A percentile compares a stretch with the other conserved stretches of the same genome.
Conservation (phyloP, 2,329 filamentous ascomycete genomes). For the Trichoderma harzianum region DNA sequence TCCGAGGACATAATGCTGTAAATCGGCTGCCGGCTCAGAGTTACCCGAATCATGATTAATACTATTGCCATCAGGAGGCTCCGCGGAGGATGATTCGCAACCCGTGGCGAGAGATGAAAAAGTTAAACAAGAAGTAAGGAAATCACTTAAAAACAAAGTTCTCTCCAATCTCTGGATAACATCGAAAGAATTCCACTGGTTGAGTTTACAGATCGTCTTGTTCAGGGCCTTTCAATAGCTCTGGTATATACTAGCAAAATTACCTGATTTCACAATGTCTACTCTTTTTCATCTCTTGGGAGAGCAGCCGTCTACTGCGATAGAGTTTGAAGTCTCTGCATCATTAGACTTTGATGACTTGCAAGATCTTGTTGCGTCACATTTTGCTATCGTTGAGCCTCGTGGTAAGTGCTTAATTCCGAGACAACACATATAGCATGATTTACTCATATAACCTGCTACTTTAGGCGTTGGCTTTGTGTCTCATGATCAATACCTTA, state of each 20-base stretch:
- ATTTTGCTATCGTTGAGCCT: constrained; percentile 43
- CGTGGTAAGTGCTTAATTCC: constrained; percentile 28
- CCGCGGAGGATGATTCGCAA: neutral
- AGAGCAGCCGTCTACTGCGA: constrained; percentile 35
- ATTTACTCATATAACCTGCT: rapidly evolving
- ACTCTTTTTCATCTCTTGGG: constrained; percentile 40
- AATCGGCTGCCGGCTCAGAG: neutral
- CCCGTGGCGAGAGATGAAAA: neutral
- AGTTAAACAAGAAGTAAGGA: neutral
- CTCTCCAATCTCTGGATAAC: too few relatives aligned
- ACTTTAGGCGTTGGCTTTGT: neutral
- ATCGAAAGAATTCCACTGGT: neutral
- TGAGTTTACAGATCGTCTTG: neutral
- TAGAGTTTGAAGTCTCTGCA: constrained; percentile 35
- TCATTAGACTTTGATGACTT: constrained; percentile 36
- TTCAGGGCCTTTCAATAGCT: neutral
- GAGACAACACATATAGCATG: neutral
- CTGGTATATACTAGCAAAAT: too few relatives aligned
- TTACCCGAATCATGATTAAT: neutral
- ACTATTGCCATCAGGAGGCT: neutral
- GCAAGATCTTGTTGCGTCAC: constrained; percentile 38
- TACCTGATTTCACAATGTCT: neutral
- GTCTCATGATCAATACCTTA: neutral
- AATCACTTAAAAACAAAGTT: neutral
- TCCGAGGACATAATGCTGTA: neutral